Evolutionary conservation across 352 stramenopile genomes (phyloP), one percentile per base, ranked within the genome.

Genomic region (Globisporangium paddicum): DNA sequence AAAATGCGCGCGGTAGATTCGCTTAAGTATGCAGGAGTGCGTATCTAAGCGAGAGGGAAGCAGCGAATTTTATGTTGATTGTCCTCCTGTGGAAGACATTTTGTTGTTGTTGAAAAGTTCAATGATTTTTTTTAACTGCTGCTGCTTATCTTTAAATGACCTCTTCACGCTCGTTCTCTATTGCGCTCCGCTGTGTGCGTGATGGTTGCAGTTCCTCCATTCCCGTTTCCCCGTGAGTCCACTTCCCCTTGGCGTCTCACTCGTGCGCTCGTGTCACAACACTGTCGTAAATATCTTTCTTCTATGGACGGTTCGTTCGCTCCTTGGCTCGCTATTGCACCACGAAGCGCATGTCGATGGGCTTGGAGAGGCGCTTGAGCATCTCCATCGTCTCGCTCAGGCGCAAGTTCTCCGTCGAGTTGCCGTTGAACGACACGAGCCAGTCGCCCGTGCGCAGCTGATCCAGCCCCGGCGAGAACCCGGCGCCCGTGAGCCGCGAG

Each of bases 341-440:
- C 19, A 90, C 66, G 63, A 90, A 93, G 55, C 81, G 82, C 81
- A 93, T 87, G 55, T 86, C 71, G 44, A 91, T 69, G 30, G 83
- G 83, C 62, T 93, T 93, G 13, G 79, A 76, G 18, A 80, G 72
- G 9, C 70, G 71, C 65, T 91, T 90, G 59, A 93, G 77, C 53
- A 93, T 60, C 60, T 87, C 78, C 81, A 93, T 93, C 28, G 83
- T 91, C 68, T 93, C 75, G 16, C 76, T 79, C 25, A 91, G 67
- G 13, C 77, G 68, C 26, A 93, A 58, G 34, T 76, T 73, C 26
- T 72, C 59, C 13, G 83, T 93, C 47, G 75, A 68, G 47, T 81
- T 71, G 57, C 77, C 76, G 55, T 86, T 87, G 62, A 93, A 87
- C 28, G 79, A 88, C 51, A 93, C 71, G 21, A 93, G 71, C 81